Evolutionary conservation across 2,329 filamentous ascomycete genomes (phyloP).

Genomic region (Hansfordia pulvinata): DNA sequence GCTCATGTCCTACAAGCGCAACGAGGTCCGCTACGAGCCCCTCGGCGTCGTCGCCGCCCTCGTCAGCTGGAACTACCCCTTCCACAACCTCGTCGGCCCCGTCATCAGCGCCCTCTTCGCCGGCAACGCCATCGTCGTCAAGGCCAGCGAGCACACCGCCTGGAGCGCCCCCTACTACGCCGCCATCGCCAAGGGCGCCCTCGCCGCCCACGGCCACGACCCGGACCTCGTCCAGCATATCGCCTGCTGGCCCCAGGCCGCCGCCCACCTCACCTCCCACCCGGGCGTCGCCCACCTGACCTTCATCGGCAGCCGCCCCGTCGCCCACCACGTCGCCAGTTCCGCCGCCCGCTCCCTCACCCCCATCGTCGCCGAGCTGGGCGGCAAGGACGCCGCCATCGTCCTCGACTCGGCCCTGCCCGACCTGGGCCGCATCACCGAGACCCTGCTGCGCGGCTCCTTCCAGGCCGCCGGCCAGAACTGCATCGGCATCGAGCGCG

Average conservation of each 20-base stretch:
- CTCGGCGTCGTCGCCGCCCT: constrained; percentile 84
- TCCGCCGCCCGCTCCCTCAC: constrained; percentile 79
- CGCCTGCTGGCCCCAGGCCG: constrained; percentile 77
- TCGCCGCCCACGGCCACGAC: constrained; percentile 71
- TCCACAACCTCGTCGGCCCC: constrained; percentile 89
- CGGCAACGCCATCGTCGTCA: constrained; percentile 85
- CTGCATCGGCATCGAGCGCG: constrained; percentile 91
- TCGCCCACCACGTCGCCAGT: constrained; percentile 78
- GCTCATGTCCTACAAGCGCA: constrained; percentile 91
- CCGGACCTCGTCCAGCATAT: constrained; percentile 72
- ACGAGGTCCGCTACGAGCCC: constrained; percentile 81
- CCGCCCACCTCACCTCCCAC: constrained; percentile 73
- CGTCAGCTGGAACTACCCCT: constrained; percentile 94
- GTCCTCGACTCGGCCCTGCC: constrained; percentile 62
- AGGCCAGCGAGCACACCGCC: constrained; percentile 88
- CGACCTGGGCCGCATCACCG: constrained; percentile 59
- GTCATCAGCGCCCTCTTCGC: constrained; percentile 84
- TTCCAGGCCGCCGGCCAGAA: constrained; percentile 97
- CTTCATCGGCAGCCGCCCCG: constrained; percentile 82
- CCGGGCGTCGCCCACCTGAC: constrained; percentile 77
- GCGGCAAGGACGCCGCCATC: constrained; percentile 88
- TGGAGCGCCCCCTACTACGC: constrained; percentile 84
- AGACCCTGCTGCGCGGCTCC: constrained; percentile 78
- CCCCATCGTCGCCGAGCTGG: constrained; percentile 80
- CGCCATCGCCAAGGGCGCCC: constrained; percentile 62